Conservation (phyloP, 2,329 filamentous ascomycete species). For the Penicillium rolfsii region DNA sequence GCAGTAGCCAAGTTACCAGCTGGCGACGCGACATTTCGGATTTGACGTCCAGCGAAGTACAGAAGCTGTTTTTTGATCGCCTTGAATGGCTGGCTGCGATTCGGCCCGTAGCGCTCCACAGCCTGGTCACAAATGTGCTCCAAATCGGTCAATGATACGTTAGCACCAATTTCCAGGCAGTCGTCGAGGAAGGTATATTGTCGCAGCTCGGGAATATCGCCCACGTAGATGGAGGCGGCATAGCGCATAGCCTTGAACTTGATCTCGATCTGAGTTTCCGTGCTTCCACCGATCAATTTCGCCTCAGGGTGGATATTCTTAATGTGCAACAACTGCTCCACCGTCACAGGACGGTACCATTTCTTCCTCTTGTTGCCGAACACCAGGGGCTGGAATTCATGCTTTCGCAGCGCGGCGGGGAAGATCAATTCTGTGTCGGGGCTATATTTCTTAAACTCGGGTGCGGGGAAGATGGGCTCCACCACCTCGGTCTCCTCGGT, state of each 20-base stretch:
- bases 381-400: slow-evolving; percentile 77
- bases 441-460: slow-evolving; percentile 91
- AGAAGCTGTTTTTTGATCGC: slow-evolving; percentile 91
- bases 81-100: slow-evolving; percentile 76
- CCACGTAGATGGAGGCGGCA: slow-evolving; percentile 85
- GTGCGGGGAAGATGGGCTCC: slow-evolving; percentile 71
- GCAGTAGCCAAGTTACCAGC: slow-evolving; percentile 94
- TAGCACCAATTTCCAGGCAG: slow-evolving; percentile 88
- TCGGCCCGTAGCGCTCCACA: slow-evolving; percentile 73
- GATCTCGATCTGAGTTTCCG: slow-evolving; percentile 96
- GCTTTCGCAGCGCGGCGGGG: slow-evolving; percentile 79
- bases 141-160: slow-evolving; percentile 87
- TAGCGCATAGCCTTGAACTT: slow-evolving; percentile 97
- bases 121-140: slow-evolving; percentile 82
- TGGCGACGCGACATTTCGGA: slow-evolving; percentile 95
- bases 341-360: slow-evolving; percentile 87
- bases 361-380: slow-evolving; percentile 94
- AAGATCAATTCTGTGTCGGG: slow-evolving; percentile 95
- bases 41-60: slow-evolving; percentile 93
- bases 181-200: slow-evolving; percentile 80
- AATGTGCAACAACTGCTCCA: slow-evolving; percentile 88
- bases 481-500: slow-evolving; percentile 40
- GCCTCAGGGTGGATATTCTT: slow-evolving; percentile 82
- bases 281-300: slow-evolving; percentile 94
- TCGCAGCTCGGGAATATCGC: slow-evolving; percentile 86